Percentiles rank a stretch among this genome's conserved stretches.
Conservation (phyloP, 2,329 filamentous ascomycete genomes). For the Paramyrothecium sp. region DNA sequence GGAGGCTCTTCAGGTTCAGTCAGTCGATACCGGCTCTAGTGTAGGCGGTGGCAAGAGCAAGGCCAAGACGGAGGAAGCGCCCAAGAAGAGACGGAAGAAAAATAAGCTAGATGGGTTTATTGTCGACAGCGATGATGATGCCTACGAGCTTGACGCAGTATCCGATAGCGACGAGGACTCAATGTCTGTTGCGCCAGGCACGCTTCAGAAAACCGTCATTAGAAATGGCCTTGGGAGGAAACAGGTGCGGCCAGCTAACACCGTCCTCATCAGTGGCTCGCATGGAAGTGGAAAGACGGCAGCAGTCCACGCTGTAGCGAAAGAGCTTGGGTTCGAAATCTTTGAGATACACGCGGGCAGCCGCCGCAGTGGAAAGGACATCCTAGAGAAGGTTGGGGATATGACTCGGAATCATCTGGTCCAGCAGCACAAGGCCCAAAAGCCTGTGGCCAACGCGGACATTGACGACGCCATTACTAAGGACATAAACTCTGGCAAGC, state of each 20-base stretch:
- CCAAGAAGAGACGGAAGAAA: conserved; percentile 66
- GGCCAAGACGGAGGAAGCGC: conserved; percentile 21
- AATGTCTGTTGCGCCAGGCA: conserved; percentile 32
- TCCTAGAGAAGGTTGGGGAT: conserved; percentile 88
- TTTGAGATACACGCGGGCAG: conserved; percentile 91
- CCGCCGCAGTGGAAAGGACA: conserved; percentile 82
- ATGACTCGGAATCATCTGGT: conserved; percentile 97
- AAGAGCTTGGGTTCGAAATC: conserved; percentile 87
- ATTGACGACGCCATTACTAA: conserved; percentile 33
- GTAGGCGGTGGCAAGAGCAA: conserved; percentile 30
- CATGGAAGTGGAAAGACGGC: conserved; percentile 92
- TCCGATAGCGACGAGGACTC: conserved; percentile 57
- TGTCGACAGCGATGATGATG: conserved; percentile 75
- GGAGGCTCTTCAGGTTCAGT: conserved; percentile 68
- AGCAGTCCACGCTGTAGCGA: conserved; percentile 85
- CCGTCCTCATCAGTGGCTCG: conserved; percentile 85
- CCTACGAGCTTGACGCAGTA: conserved; percentile 66
- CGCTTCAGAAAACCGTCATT: conserved; percentile 53
- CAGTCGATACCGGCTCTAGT: conserved; percentile 63
- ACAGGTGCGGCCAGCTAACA: conserved; percentile 60
- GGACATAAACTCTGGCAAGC: conserved; percentile 66
- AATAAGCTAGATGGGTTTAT: conserved; percentile 80
- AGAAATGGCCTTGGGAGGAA: conserved; percentile 42
- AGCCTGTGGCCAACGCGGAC: conserved; percentile 23
- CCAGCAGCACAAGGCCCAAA: conserved; percentile 40